Base-by-base conservation (phyloP, 257 asterid species). In the Salvia hispanica region DNA sequence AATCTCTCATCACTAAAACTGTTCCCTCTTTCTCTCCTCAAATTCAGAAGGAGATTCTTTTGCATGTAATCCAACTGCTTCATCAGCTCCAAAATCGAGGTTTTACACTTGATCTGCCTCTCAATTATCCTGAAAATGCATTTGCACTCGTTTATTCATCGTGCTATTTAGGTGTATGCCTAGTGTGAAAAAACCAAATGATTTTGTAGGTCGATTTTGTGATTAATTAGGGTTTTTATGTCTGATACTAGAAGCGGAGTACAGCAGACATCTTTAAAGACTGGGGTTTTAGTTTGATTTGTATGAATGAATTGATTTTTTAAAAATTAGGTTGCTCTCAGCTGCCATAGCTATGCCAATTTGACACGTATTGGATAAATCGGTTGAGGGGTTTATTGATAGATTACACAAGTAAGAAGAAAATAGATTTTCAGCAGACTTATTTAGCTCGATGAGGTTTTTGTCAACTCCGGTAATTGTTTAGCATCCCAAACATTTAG, bases 1-100 rank as follows among this genome's bases (percentile, higher is more conserved):
- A 5, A 1, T 31, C 62, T 57, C n/a, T n/a, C n/a, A 66, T 65
- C 67, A n/a, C 74, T 44, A 42, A 67, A 60, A 43, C 74, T 68
- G 8, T 18, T 18, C 43, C 47, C 16, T 50, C 34, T 31, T 47
- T 9, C 34, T 34, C 55, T 2, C 36, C 37, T 46, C 33, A 0
- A 58, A 33, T 64, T 69, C 66, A 48, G 25, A 58, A 0, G 9
- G 13, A 4, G 7, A 10, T 68, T 13, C 37, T 21, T 37, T 64
- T 71, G 73, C 70, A 67, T 74, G 79, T 51, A 12, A 70, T 63
- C 34, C 5, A 50, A 33, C 48, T 72, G 65, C 34, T 31, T n/a
- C 70, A 14, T 50, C 51, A 42, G 80, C 78, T 43, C 46, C 15
- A 4, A 4, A 15, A 5, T 61, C 15, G 36, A 2, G 40, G 4